Evolutionary conservation across 1,139 yeast species (phyloP).

Genomic region (Blastobotrys arbuscula): DNA sequence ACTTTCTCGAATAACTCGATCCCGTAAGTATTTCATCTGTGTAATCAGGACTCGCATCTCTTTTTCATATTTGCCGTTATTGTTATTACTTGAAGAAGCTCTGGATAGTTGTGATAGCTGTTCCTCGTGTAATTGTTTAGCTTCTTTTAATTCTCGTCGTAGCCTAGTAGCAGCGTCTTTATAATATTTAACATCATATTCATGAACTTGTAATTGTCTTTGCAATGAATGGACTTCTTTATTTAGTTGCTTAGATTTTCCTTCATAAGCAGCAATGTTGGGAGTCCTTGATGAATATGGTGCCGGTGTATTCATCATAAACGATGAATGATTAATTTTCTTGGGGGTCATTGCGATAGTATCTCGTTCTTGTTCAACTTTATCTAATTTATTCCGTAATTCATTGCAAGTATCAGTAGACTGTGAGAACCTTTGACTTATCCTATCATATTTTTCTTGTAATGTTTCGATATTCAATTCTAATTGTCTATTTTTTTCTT

Average conservation of each 20-base stretch:
- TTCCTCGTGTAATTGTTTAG: background rate
- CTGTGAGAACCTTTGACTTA: slow-evolving; percentile 12
- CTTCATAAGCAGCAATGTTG: slow-evolving; percentile 1
- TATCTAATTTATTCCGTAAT: slow-evolving; percentile 14
- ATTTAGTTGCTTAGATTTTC: slow-evolving; percentile 9
- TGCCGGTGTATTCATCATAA: slow-evolving; percentile 1
- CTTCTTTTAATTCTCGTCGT: slow-evolving; percentile 5
- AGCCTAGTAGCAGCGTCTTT: slow-evolving; percentile 20
- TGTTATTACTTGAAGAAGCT: background rate
- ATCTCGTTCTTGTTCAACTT: slow-evolving; percentile 13
- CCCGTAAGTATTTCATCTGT: slow-evolving; percentile 23
- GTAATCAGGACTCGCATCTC: slow-evolving; percentile 16
- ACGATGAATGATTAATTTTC: background rate
- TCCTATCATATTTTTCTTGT: slow-evolving; percentile 16
- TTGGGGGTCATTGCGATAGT: slow-evolving; percentile 5
- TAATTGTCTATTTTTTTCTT: slow-evolving; percentile 9
- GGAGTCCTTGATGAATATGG: background rate
- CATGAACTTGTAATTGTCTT: slow-evolving; percentile 5
- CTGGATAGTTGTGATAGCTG: background rate
- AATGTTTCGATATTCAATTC: slow-evolving; percentile 17
- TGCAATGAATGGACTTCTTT: slow-evolving; percentile 6
- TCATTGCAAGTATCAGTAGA: slow-evolving; percentile 11
- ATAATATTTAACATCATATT: slow-evolving; percentile 14
- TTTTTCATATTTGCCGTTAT: slow-evolving; percentile 4
- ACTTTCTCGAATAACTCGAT: slow-evolving; percentile 27